These are phyloP conservation scores for Patellaria atrata DNA, from an alignment of 495 filamentous ascomycete genomes.

Conservation along the genomic window DNA sequence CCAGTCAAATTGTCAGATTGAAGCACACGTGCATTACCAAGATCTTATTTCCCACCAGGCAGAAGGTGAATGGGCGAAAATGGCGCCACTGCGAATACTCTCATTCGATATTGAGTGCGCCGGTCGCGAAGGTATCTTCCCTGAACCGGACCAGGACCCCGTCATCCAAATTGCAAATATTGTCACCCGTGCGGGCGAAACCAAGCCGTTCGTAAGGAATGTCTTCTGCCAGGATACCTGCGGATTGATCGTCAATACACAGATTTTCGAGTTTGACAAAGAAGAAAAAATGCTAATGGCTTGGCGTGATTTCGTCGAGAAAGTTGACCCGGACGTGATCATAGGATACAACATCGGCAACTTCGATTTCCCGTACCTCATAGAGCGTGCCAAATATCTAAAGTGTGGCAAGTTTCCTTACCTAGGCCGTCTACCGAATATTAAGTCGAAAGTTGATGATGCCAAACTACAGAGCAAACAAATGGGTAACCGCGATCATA, in stretches of 20 bases:
- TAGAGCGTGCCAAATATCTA: constrained; percentile 76
- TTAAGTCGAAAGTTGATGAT: constrained; percentile 51
- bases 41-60: constrained; percentile 77
- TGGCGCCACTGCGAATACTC: constrained; percentile 83
- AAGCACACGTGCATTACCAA: constrained; percentile 65
- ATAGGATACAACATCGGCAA: constrained; percentile 99
- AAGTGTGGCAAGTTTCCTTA: constrained; percentile 63
- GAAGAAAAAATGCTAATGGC: constrained; percentile 77
- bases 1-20: constrained; percentile 89
- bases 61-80: constrained; percentile 96
- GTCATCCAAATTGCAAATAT: constrained; percentile 98
- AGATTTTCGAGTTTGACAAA: constrained; percentile 65
- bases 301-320: constrained; percentile 80
- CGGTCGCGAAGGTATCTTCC: constrained; percentile 92
- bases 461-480: constrained; percentile 94
- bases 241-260: constrained; percentile 84
- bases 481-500: constrained; percentile 93
- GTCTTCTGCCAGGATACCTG: constrained; percentile 89
- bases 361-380: constrained; percentile 95
- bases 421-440: constrained; percentile 61
- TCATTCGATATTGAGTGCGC: constrained; percentile 99
- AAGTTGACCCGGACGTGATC: constrained; percentile 93
- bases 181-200: constrained; percentile 90
- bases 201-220: constrained; percentile 89
- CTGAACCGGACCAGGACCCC: constrained; percentile 76